Evolutionary conservation across 2,329 filamentous ascomycete genomes (phyloP).

Genomic region (Colletotrichum echinochloae): DNA sequence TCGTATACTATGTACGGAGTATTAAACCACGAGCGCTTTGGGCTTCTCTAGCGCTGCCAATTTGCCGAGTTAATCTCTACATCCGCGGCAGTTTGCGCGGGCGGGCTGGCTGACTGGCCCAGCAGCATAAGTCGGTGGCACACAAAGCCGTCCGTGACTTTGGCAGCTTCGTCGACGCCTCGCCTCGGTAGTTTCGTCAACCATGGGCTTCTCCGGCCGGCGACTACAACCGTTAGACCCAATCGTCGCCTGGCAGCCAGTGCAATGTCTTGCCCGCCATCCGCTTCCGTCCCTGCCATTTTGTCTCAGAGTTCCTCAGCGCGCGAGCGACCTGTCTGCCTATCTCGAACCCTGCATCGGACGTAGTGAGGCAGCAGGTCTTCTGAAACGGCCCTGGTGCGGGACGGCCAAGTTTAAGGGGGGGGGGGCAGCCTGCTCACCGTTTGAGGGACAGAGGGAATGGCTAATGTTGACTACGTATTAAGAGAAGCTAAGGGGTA

Average conservation of each 20-base stretch:
- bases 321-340: conserved; percentile 17
- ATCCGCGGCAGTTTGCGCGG: background rate
- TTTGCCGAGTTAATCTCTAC: conserved; percentile 14
- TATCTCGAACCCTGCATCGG: conserved; percentile 29
- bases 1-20: too few relatives aligned
- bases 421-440: conserved; percentile 23
- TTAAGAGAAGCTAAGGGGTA: background rate
- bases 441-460: background rate
- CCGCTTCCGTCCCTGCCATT: conserved; percentile 30
- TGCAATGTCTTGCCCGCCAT: conserved; percentile 23
- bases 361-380: conserved; percentile 25
- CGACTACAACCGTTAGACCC: conserved; percentile 14
- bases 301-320: conserved; percentile 40
- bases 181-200: background rate
- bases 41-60: background rate
- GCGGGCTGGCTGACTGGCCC: too few relatives aligned
- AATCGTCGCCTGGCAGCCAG: conserved; percentile 12
- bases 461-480: conserved; percentile 15
- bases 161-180: conserved; percentile 6
- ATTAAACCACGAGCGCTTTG: conserved; percentile 20
- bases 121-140: too few relatives aligned
- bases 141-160: background rate
- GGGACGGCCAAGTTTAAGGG: conserved; percentile 28
- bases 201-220: background rate
- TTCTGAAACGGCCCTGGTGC: conserved; percentile 35